Evolutionary conservation across 805 yeast species (phyloP).

Genomic region (Candida vartiovaarae): DNA sequence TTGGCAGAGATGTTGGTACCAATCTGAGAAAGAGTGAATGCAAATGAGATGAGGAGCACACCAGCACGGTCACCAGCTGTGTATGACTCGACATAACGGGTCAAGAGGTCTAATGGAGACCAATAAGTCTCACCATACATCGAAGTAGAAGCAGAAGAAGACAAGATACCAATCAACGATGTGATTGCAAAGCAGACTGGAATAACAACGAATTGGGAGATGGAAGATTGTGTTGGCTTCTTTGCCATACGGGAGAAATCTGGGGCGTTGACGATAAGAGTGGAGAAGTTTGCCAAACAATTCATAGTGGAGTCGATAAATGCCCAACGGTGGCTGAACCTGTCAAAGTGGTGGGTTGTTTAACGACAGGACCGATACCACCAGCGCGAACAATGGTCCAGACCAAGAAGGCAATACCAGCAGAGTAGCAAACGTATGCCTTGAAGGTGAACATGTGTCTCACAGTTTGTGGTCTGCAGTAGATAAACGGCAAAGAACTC

Average conservation of each 20-base stretch:
- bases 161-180: slow-evolving; percentile 77
- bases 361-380: slow-evolving; percentile 71
- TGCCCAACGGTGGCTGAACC: slow-evolving; percentile 78
- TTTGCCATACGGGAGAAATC: slow-evolving; percentile 83
- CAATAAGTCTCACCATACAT: slow-evolving; percentile 69
- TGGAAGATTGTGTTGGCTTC: slow-evolving; percentile 40
- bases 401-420: slow-evolving; percentile 73
- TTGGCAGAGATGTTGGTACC: slow-evolving; percentile 75
- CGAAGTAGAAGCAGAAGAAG: slow-evolving; percentile 69
- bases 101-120: slow-evolving; percentile 70
- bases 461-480: slow-evolving; percentile 75
- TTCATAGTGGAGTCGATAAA: slow-evolving; percentile 76
- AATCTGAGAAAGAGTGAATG: slow-evolving; percentile 68
- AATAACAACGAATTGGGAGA: slow-evolving; percentile 58
- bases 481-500: slow-evolving; percentile 69
- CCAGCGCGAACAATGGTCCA: slow-evolving; percentile 81
- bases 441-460: slow-evolving; percentile 81
- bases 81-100: slow-evolving; percentile 49
- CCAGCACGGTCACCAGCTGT: slow-evolving; percentile 67
- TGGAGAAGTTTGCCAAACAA: slow-evolving; percentile 79
- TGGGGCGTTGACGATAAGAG: slow-evolving; percentile 81
- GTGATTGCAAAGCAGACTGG: slow-evolving; percentile 77
- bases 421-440: slow-evolving; percentile 72
- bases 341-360: slow-evolving; percentile 41
- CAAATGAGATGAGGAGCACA: slow-evolving; percentile 64